Conservation (phyloP, 768 basidiomycete species). For the Lenzites betulinus region DNA sequence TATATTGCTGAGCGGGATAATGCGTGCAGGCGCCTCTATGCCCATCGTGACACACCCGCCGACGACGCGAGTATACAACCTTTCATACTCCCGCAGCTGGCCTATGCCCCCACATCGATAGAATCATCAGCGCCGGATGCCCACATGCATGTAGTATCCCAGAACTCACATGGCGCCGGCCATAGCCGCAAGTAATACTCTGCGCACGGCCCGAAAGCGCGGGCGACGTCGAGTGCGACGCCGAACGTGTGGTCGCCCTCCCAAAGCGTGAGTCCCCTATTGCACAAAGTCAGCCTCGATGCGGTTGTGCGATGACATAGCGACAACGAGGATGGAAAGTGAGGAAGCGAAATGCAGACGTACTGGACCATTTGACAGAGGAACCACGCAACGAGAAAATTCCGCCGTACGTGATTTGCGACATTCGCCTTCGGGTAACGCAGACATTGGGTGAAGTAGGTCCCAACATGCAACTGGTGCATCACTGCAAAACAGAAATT, state of each 20-base stretch:
- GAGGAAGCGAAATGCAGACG: not conserved
- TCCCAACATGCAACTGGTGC: not conserved
- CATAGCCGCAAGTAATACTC: not conserved
- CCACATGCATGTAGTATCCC: too few species aligned
- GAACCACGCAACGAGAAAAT: not conserved
- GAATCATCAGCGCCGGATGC: too few species aligned
- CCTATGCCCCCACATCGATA: too few species aligned
- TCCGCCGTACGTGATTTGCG: not conserved
- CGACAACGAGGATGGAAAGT: not conserved
- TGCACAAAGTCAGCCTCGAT: too few species aligned
- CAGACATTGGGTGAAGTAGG: not conserved
- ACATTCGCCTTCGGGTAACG: not conserved
- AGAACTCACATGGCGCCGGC: not conserved
- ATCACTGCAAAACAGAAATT: too few species aligned
- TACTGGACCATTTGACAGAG: not conserved
- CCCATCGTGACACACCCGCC: not conserved
- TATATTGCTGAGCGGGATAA: not conserved
- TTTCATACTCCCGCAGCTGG: not conserved
- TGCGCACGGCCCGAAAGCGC: constrained; percentile 52
- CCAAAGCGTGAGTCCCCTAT: constrained; percentile 57
- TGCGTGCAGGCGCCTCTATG: not conserved
- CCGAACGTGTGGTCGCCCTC: constrained; percentile 56
- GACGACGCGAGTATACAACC: not conserved
- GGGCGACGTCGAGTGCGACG: constrained; percentile 65
- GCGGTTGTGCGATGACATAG: too few species aligned